phyloP scores from a whole-genome alignment of 2,329 filamentous ascomycete species.

The Sporothrix mexicana region DNA sequence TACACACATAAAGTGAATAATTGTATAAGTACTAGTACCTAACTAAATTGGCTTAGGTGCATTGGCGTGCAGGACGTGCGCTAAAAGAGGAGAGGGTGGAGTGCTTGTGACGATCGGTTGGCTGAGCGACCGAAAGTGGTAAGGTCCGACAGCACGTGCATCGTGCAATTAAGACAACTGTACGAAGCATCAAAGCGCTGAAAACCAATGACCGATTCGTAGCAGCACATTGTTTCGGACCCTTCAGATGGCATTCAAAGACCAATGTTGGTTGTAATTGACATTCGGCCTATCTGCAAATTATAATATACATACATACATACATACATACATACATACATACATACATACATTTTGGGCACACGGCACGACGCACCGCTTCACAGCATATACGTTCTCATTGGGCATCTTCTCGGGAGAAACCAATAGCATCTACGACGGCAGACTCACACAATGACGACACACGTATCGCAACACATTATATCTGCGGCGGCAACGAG shows the following conservation, averaged over 20 bases:
- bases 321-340: background rate
- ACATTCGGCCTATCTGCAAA: background rate
- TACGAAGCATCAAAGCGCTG: background rate
- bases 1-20: background rate
- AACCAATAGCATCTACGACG: background rate
- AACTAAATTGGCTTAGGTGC: background rate
- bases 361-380: too few species aligned
- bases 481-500: slow-evolving; percentile 27
- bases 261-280: background rate
- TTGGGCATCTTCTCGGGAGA: background rate
- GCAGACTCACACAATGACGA: background rate
- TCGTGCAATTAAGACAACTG: background rate
- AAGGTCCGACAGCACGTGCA: background rate
- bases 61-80: background rate
- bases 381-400: background rate
- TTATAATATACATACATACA: background rate
- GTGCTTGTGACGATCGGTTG: slow-evolving; percentile 15
- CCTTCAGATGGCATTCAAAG: background rate
- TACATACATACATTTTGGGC: too few species aligned
- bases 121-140: slow-evolving; percentile 29
- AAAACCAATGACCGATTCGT: background rate
- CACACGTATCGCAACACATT: background rate
- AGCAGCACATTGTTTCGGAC: background rate
- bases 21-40: background rate
- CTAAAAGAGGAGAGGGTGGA: slow-evolving; percentile 21